Evolutionary conservation across 1,284 basidiomycete species (phyloP), one percentile per base, ranked within the genome.

Genomic region (Ganoderma lucidum): DNA sequence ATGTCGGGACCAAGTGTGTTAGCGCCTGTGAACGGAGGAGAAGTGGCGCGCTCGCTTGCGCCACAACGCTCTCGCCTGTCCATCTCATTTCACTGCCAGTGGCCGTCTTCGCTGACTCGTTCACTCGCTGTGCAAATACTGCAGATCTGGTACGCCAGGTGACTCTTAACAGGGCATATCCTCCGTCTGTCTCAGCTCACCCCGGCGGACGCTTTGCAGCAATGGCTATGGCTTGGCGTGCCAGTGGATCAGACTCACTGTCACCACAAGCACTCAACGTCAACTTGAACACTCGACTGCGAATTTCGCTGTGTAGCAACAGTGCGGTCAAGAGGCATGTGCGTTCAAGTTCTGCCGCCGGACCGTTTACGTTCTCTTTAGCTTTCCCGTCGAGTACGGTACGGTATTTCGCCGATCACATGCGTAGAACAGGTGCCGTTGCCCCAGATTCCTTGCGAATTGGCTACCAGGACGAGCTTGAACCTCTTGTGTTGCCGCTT

Each of bases 341-440:
- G 6, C 8, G 35, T 32, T 23, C 23, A 23, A 23, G 23, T 23
- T 39, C 56, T 58, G 39, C 53, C 53, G 41, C 39, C 63, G 63
- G 63, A 17, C 63, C 58, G 58, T 42, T 19, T 30, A 59, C 55
- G 19, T 30, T 15, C 30, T 35, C 32, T 58, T 32, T 28, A 14
- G 4, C 35, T 30, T 42, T 39, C 9, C 59, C 23, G 23, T 23
- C 37, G 39, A 41, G 41, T 45, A 45, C 37, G 44, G 45, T 15
- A 44, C 37, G 58, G 17, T 23, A 19, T 61, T 37, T 62, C 35
- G 14, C 59, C 60, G 65, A 66, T 62, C 65, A 66, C 60, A 66
- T 66, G 65, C 51, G 10, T 12, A 32, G 48, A 17, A 17, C 60
- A 63, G 65, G 23, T 58, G 63, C 30, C 14, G n/a, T 15, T 23